Evolutionary conservation across 2,329 filamentous ascomycete species (phyloP).

Genomic region (Raffaelea deltoideospora): DNA sequence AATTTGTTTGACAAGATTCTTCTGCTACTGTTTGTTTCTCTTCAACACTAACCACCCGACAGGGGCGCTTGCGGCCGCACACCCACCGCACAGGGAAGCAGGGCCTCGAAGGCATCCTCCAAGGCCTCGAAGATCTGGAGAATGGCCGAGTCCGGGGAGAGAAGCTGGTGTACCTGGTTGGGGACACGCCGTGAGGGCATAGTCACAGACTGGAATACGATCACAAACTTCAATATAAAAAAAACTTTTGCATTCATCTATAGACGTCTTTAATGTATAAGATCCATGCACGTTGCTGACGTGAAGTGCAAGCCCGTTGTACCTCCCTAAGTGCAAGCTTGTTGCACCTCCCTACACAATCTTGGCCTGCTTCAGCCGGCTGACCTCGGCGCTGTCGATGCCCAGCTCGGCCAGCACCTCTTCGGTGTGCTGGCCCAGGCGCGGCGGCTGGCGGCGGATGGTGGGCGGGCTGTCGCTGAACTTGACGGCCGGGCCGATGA

Average conservation of each 20-base stretch:
- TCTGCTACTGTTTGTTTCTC: background rate
- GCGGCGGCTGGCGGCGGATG: background rate
- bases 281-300: background rate
- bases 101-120: conserved; percentile 13
- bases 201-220: no score
- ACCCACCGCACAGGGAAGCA: conserved; percentile 12
- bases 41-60: background rate
- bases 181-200: conserved; percentile 12
- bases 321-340: no score
- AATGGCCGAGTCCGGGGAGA: conserved; percentile 18
- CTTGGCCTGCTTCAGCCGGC: background rate
- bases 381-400: background rate
- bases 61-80: conserved; percentile 8
- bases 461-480: conserved; percentile 3
- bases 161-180: conserved; percentile 20
- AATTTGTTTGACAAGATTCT: no score
- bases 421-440: conserved; percentile 1
- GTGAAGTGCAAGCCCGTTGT: no score
- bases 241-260: no score
- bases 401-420: conserved; percentile 2
- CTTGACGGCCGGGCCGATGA: conserved; percentile 5
- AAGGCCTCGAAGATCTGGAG: conserved; percentile 14
- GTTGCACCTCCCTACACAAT: conserved; percentile 1
- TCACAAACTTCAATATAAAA: background rate
- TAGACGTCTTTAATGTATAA: background rate